A percentile compares a stretch with the other conserved stretches of the same genome.
Evolutionary conservation across 2,329 filamentous ascomycete genomes (phyloP).

Genomic region (Periconia sp.): DNA sequence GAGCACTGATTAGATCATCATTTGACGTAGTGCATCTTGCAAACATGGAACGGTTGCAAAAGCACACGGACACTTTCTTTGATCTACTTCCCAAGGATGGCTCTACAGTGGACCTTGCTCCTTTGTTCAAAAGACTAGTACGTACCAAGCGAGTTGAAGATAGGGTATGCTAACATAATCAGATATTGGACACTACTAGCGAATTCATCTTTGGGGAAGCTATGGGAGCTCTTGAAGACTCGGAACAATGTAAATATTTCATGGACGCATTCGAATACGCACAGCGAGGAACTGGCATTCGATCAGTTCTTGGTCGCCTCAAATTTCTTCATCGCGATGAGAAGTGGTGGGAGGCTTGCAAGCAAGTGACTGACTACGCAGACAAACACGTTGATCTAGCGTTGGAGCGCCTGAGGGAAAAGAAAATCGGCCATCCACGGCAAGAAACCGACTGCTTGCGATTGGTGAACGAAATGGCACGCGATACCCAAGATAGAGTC

Average conservation of each 20-base stretch:
- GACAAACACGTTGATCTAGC: slow-evolving; percentile 14
- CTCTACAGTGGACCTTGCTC: slow-evolving; percentile 29
- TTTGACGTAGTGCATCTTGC: slow-evolving; percentile 7
- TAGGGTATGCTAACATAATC: neutral
- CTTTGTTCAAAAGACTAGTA: slow-evolving; percentile 29
- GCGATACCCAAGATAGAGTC: slow-evolving; percentile 16
- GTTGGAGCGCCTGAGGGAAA: slow-evolving; percentile 2
- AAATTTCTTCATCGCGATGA: slow-evolving; percentile 17
- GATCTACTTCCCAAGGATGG: slow-evolving; percentile 26
- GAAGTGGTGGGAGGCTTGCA: slow-evolving; percentile 15
- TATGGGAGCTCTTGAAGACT: slow-evolving; percentile 11
- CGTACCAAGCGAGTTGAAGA: neutral
- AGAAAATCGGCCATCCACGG: neutral
- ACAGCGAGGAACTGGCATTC: slow-evolving; percentile 13
- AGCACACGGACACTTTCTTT: slow-evolving; percentile 25
- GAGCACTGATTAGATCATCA: slow-evolving; percentile 4
- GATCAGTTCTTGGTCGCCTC: slow-evolving; percentile 7
- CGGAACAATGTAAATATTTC: slow-evolving; percentile 11
- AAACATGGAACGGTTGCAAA: slow-evolving; percentile 7
- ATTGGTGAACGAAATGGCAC: slow-evolving; percentile 24
- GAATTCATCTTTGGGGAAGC: slow-evolving; percentile 24
- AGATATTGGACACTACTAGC: slow-evolving; percentile 20
- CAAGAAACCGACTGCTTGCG: neutral
- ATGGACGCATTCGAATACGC: slow-evolving; percentile 19
- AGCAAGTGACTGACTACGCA: slow-evolving; percentile 15